Evolutionary conservation across 805 yeast genomes (phyloP).

Genomic region (Sungouiella blattae): DNA sequence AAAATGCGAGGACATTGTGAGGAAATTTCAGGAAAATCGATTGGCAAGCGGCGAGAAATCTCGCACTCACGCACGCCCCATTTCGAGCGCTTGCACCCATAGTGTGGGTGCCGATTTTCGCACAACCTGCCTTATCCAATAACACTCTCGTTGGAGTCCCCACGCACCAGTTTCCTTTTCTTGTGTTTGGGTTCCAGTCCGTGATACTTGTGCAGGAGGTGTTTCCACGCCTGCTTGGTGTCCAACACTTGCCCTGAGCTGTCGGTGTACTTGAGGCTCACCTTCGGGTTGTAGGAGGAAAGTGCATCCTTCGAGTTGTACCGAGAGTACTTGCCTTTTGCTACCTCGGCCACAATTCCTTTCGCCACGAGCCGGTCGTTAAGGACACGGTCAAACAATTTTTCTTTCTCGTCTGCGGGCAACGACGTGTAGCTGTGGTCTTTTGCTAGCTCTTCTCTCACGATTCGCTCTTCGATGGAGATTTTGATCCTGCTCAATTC

Average conservation of each 20-base stretch:
- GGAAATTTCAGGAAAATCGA: too few species aligned
- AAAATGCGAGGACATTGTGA: too few species aligned
- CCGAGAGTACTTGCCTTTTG: conserved; percentile 7
- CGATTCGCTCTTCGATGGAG: conserved; percentile 31
- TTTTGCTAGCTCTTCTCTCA: conserved; percentile 25
- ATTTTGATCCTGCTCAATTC: conserved; percentile 28
- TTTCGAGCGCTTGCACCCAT: too few species aligned
- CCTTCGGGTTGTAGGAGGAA: conserved; percentile 41
- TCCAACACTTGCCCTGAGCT: conserved; percentile 56
- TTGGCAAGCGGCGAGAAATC: too few species aligned
- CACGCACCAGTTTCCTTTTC: conserved; percentile 1
- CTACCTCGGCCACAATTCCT: conserved; percentile 18
- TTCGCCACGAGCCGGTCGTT: conserved; percentile 27
- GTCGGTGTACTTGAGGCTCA: conserved; percentile 60
- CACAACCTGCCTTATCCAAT: too few species aligned
- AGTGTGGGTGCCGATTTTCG: too few species aligned
- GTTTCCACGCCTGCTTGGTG: conserved; percentile 73
- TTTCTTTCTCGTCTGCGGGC: conserved; percentile 27
- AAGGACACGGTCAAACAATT: conserved; percentile 23
- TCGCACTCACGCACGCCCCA: too few species aligned
- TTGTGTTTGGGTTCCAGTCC: conserved; percentile 40
- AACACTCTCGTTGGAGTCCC: background rate
- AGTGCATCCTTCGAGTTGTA: conserved; percentile 12
- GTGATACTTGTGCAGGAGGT: conserved; percentile 74
- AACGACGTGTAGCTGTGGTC: conserved; percentile 25